Evolutionary conservation across 495 filamentous ascomycete species (phyloP), one percentile per base, ranked within the genome.

Genomic region (Cryomyces minteri): DNA sequence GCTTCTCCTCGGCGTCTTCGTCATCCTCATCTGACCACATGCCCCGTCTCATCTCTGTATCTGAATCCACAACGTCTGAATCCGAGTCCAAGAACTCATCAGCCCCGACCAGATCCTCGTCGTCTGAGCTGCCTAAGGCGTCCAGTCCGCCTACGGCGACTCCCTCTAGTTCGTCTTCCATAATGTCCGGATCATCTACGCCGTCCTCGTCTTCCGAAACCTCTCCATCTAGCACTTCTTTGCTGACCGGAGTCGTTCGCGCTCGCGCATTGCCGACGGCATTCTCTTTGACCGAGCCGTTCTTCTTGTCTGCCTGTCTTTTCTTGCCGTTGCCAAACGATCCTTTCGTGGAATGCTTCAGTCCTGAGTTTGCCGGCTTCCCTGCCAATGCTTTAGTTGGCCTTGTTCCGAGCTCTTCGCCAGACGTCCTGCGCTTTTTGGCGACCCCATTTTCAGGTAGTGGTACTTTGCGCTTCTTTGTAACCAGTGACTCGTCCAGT

Each of bases 1-100:
- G 68, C 56, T 76, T 81, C 65, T 95, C 86, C 60, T 94, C 87
- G 3, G 78, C 80, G 53, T 93, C 87, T 0, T 79, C 83, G 36
- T 85, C 76, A 48, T 88, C 85, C 58, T 94, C 88, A 55, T 98
- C 90, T 0, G 90, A 96, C 67, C 94, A 98, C 65, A 90, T 80
- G 34, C 54, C 58, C 37, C 40, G 77, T 72, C 56, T 67, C n/a
- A 49, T 47, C 14, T 61, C 58, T 28, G 41, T 41, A 41, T 64
- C 59, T 32, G 56, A 57, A 41, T 65, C 61, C 37, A 60, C 36
- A 31, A 60, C 51, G 41, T 70, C 62, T 48, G 59, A 60, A 4
- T 51, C 56, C 12, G 46, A 46, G 84, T 73, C 1, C 81, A 83
- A 45, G 76, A 59, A 49, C 51, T 70, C 59, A 57, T 76, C 64